A percentile compares a stretch with the other conserved stretches of the same genome.
These are phyloP conservation scores for Pelargonium fulgidum DNA, from an alignment of 441 rosid genomes.

Conservation along the genomic window DNA sequence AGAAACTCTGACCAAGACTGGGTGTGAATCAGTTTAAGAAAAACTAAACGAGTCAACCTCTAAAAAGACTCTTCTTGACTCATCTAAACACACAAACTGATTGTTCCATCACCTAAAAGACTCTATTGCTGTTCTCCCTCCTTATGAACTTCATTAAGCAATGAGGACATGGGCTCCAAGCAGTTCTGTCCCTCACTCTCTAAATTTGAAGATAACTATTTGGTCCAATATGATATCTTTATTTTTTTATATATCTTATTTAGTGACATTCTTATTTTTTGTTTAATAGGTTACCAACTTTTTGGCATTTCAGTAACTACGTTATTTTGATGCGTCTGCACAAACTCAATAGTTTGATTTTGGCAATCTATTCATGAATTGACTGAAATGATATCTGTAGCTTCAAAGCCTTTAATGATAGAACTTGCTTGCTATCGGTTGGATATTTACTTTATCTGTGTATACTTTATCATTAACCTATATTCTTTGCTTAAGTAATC, in stretches of 20 bases:
- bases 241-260: too few relatives aligned
- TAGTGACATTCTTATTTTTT: too few relatives aligned
- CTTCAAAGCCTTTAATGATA: too few relatives aligned
- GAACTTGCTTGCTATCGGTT: too few relatives aligned
- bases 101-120: not conserved
- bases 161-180: not conserved
- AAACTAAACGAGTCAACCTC: not conserved
- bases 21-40: not conserved
- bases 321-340: too few relatives aligned
- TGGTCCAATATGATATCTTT: too few relatives aligned
- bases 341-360: too few relatives aligned
- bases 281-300: too few relatives aligned
- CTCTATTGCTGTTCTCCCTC: not conserved
- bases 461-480: not conserved
- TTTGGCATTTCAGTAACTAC: too few relatives aligned
- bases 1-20: not conserved
- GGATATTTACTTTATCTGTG: not conserved
- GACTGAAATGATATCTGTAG: too few relatives aligned
- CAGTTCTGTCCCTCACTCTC: not conserved
- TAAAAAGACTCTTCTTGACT: not conserved
- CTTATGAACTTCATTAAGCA: not conserved
- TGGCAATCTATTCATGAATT: too few relatives aligned
- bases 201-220: too few relatives aligned
- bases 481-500: not conserved
- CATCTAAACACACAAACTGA: not conserved